Percentiles rank a stretch among this genome's conserved stretches.
Evolutionary conservation across 129 eudicot species (phyloP).

Genomic region (Kitagawia praeruptora): DNA sequence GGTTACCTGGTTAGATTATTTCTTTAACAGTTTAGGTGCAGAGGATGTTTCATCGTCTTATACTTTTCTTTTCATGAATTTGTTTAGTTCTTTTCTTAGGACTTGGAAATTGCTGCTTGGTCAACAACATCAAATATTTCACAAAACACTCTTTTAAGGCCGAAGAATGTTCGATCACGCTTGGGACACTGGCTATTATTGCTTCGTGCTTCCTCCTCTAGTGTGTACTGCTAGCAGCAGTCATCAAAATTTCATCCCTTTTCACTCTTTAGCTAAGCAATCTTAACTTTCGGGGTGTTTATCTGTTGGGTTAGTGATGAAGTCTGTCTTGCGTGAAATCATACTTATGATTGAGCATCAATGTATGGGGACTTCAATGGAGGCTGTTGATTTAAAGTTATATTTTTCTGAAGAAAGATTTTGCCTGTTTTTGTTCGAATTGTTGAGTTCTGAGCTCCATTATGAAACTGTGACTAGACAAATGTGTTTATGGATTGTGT

Average conservation of each 20-base stretch:
- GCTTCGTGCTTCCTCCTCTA: too few relatives aligned
- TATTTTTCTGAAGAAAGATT: neutral
- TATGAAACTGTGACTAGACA: neutral
- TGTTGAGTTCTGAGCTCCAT: neutral
- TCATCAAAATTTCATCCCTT: neutral
- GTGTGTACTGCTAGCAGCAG: slow-evolving; percentile 6
- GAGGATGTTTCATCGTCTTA: slow-evolving; percentile 9
- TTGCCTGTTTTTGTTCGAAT: neutral
- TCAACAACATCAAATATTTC: slow-evolving; percentile 12
- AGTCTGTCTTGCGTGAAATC: neutral
- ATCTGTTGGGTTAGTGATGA: neutral
- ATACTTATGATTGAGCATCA: neutral
- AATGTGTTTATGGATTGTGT: neutral
- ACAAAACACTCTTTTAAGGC: slow-evolving; percentile 19
- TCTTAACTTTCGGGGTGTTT: slow-evolving; percentile 8
- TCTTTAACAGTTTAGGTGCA: slow-evolving; percentile 15
- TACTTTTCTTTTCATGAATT: neutral
- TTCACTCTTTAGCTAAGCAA: slow-evolving; percentile 14
- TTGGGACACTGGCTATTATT: slow-evolving; percentile 8
- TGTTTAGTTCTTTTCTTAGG: slow-evolving; percentile 7
- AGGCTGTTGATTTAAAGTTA: neutral
- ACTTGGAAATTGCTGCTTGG: slow-evolving; percentile 13
- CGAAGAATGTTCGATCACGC: slow-evolving; percentile 10
- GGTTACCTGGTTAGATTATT: slow-evolving; percentile 8
- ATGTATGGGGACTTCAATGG: slow-evolving; percentile 10